Conservation (phyloP, 2,329 filamentous ascomycete species). For the Diaporthe destruens region DNA sequence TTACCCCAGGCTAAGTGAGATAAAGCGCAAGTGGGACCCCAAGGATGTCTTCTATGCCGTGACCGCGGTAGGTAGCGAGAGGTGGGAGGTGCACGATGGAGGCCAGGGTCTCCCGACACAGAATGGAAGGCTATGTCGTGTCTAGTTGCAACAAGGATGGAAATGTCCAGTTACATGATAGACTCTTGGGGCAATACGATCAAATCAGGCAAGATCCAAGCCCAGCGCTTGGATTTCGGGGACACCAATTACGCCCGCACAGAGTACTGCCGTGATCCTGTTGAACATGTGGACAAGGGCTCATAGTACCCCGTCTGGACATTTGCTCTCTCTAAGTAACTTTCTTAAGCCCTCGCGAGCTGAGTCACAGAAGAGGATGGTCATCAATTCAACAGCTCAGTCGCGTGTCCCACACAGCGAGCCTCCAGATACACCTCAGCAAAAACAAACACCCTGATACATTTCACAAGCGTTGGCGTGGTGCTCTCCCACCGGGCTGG, state of each 20-base stretch:
- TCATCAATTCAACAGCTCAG: too few species aligned
- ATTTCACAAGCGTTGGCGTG: too few species aligned
- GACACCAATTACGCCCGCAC: too few species aligned
- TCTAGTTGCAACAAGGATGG: not conserved
- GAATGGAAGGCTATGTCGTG: slow-evolving; percentile 26
- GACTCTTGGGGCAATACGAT: too few species aligned
- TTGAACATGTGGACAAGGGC: too few species aligned
- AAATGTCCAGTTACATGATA: too few species aligned
- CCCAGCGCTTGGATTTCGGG: too few species aligned
- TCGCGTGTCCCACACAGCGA: not conserved
- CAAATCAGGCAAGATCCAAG: too few species aligned
- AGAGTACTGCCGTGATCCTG: too few species aligned
- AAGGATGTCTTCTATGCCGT: slow-evolving; percentile 48
- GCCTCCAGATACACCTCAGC: not conserved
- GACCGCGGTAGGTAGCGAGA: slow-evolving; percentile 49
- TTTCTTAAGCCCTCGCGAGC: not conserved
- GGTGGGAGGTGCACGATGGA: slow-evolving; percentile 53
- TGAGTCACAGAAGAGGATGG: not conserved
- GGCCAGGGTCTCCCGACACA: slow-evolving; percentile 19
- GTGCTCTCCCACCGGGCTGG: too few species aligned
- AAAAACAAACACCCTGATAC: not conserved
- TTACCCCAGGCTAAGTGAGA: slow-evolving; percentile 46
- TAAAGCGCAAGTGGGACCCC: slow-evolving; percentile 51
- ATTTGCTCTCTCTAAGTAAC: not conserved
- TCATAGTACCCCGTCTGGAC: not conserved